phyloP scores from a whole-genome alignment of 495 filamentous ascomycete species.

The Cladorrhinum samala region DNA sequence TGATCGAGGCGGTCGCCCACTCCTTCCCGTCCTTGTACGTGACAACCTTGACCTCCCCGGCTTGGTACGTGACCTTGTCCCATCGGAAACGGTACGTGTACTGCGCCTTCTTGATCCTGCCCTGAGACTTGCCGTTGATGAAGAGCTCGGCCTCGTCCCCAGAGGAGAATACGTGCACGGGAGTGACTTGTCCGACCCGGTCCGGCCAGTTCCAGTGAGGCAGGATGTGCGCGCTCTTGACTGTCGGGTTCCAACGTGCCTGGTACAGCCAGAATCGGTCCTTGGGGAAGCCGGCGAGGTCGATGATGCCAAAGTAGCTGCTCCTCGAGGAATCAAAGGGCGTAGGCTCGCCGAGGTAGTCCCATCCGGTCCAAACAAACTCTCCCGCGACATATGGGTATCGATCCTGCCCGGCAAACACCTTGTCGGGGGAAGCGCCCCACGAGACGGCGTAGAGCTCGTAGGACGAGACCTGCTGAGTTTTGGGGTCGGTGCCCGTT shows the following conservation, averaged over 20 bases:
- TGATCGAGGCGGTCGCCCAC: constrained; percentile 37
- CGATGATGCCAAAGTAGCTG: constrained; percentile 45
- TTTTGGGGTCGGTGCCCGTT: constrained; percentile 20
- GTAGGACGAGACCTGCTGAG: constrained; percentile 38
- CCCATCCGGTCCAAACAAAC: constrained; percentile 48
- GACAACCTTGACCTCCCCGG: constrained; percentile 39
- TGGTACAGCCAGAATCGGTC: constrained; percentile 46
- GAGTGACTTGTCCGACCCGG: constrained; percentile 39
- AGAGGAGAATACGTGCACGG: constrained; percentile 43
- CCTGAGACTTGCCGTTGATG: constrained; percentile 41
- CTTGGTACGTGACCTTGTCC: constrained; percentile 39
- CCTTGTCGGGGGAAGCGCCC: constrained; percentile 43
- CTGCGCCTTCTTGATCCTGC: constrained; percentile 26
- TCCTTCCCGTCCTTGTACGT: constrained; percentile 35
- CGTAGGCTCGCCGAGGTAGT: constrained; percentile 47
- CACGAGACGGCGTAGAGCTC: constrained; percentile 38
- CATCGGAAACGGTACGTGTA: constrained; percentile 42
- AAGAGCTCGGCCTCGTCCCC: constrained; percentile 46
- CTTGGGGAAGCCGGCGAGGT: constrained; percentile 47
- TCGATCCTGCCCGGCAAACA: constrained; percentile 40
- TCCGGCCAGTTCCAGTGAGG: constrained; percentile 49
- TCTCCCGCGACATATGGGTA: constrained; percentile 41
- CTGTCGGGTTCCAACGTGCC: constrained; percentile 38
- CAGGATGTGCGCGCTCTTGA: constrained; percentile 39
- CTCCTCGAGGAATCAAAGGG: constrained; percentile 39